Conservation (phyloP, 2,329 filamentous ascomycete genomes). For the Sporothrix sp. region DNA sequence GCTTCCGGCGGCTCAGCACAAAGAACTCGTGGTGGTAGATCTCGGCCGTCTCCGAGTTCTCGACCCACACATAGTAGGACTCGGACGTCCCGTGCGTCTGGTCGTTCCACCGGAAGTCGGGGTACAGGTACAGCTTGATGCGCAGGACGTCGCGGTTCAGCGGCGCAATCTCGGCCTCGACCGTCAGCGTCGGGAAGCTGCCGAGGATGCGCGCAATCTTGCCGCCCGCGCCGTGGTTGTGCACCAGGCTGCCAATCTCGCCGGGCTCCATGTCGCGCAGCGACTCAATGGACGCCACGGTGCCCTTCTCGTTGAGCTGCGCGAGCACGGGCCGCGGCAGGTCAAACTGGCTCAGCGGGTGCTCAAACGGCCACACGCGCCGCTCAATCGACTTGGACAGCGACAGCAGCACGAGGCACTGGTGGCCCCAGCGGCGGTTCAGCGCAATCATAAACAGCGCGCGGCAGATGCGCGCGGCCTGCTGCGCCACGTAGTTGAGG, state of each 20-base stretch:
- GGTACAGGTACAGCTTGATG: conserved; percentile 76
- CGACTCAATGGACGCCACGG: conserved; percentile 61
- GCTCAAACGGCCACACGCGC: conserved; percentile 87
- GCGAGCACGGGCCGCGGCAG: conserved; percentile 73
- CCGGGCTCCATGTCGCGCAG: conserved; percentile 87
- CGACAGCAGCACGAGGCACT: conserved; percentile 82
- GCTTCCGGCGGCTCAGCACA: conserved; percentile 78
- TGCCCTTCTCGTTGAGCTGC: conserved; percentile 57
- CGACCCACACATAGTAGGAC: conserved; percentile 98
- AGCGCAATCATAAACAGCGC: conserved; percentile 96
- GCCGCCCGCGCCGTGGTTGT: conserved; percentile 79
- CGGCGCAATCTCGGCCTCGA: conserved; percentile 91
- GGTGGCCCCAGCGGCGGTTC: conserved; percentile 89
- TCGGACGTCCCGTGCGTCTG: conserved; percentile 88
- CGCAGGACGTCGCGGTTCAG: conserved; percentile 88
- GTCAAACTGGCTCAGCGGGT: conserved; percentile 92
- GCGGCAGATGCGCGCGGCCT: conserved; percentile 86
- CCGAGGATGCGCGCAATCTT: conserved; percentile 72
- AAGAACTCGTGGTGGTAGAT: conserved; percentile 98
- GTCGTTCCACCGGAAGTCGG: conserved; percentile 93
- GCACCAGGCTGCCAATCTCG: conserved; percentile 83
- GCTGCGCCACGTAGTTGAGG: conserved; percentile 89
- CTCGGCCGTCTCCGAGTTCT: conserved; percentile 93
- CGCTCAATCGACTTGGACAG: conserved; percentile 97
- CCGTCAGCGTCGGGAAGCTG: conserved; percentile 83